These are phyloP conservation scores for Mimosa pudica DNA, from an alignment of 306 rosid species.

Conservation along the genomic window DNA sequence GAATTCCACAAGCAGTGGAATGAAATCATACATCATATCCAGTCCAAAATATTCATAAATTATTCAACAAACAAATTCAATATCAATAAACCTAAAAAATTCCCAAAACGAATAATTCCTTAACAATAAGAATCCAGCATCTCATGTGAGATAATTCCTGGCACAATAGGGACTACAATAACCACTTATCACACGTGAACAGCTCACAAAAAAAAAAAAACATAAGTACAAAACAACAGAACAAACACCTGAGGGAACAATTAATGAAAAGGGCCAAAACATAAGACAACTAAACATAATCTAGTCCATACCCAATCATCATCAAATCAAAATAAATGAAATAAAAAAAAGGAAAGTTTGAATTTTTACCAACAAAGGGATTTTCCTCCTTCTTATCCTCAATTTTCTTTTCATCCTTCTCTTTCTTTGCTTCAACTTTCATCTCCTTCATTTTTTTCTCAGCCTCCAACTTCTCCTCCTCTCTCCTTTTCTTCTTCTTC, in stretches of 20 bases:
- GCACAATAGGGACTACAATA: not conserved
- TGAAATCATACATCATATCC: not conserved
- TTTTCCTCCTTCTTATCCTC: constrained; percentile 41
- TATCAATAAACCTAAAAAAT: not conserved
- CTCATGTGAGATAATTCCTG: not conserved
- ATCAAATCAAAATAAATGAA: not conserved
- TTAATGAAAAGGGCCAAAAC: not conserved
- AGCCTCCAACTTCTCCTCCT: constrained; percentile 16
- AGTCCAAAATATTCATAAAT: no score
- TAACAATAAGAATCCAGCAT: not conserved
- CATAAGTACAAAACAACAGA: not conserved
- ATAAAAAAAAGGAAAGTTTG: not conserved
- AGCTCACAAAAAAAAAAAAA: not conserved
- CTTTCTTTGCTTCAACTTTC: constrained; percentile 2
- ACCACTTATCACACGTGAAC: not conserved
- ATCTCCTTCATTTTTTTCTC: constrained; percentile 25
- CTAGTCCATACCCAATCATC: not conserved
- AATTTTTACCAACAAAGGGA: constrained; percentile 39
- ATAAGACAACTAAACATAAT: not conserved
- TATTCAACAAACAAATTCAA: not conserved
- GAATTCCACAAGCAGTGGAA: not conserved
- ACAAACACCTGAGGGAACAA: not conserved
- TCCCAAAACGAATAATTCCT: not conserved
- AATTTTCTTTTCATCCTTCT: constrained; percentile 15
- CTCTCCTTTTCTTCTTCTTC: constrained; percentile 40